A percentile compares a stretch with the other conserved stretches of the same genome.
These are phyloP conservation scores for Limnanthes douglasii DNA, from an alignment of 345 rosid species.

Conservation along the genomic window DNA sequence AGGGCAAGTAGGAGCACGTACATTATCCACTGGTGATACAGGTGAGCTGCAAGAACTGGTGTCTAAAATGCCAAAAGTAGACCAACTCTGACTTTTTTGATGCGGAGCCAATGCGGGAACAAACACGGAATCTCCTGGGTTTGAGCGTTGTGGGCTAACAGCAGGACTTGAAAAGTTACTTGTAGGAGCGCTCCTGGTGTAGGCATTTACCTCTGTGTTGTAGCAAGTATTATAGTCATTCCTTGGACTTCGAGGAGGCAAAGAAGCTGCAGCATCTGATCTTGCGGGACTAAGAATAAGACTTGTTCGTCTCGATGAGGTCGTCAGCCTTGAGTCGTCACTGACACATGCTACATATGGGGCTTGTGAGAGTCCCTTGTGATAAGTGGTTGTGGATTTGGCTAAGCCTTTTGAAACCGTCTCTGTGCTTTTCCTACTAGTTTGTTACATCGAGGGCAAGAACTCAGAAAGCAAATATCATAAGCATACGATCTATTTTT, in stretches of 20 bases:
- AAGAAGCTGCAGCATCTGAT: conserved; percentile 9
- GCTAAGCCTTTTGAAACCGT: conserved; percentile 5
- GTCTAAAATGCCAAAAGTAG: too few relatives aligned
- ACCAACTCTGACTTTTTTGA: too few relatives aligned
- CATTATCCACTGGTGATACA: conserved; percentile 10
- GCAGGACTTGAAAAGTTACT: conserved; percentile 33
- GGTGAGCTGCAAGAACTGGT: conserved; percentile 10
- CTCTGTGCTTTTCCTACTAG: conserved; percentile 15
- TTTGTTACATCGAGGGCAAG: conserved; percentile 1
- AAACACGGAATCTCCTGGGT: conserved; percentile 6
- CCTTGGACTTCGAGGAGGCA: conserved; percentile 12
- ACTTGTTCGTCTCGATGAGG: conserved; percentile 17
- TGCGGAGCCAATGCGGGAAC: conserved; percentile 7
- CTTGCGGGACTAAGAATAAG: conserved; percentile 22
- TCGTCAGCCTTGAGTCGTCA: conserved; percentile 8
- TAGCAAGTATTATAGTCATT: conserved; percentile 11
- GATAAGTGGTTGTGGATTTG: conserved; percentile 7
- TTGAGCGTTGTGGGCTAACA: conserved; percentile 25
- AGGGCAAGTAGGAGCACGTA: conserved; percentile 11
- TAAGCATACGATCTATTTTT: too few relatives aligned
- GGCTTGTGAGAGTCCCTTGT: conserved; percentile 11
- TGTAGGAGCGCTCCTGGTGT: conserved; percentile 46
- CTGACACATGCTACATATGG: conserved; percentile 9
- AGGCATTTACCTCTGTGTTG: conserved; percentile 14
- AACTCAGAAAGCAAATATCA: neutral